Base-by-base conservation (phyloP, 345 rosid genomes). In the Moricandia arvensis region DNA sequence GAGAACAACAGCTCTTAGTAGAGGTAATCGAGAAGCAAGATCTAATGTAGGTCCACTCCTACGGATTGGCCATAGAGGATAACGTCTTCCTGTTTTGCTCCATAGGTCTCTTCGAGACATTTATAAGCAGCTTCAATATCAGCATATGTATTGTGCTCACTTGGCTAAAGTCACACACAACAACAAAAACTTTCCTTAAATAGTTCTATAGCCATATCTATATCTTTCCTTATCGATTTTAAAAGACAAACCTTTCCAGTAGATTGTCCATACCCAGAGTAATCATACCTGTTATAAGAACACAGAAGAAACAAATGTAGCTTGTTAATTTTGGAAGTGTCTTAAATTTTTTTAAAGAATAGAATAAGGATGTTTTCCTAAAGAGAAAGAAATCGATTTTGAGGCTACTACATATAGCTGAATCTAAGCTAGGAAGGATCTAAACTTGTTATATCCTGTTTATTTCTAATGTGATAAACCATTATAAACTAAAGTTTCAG, bases 11-110 rank as follows among this genome's bases (percentile, higher is more conserved):
- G 97, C 97, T 84, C 85, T 89, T 65, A 95, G 66, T 16, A 63
- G 90, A 75, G 93, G 94, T 63, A 93, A 74, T 18, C 91, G 86
- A 26, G 97, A 82, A 29, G 97, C 97, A 15, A 95, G 94, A 65
- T 95, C 96, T 81, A 93, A 82, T 43, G 99, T 93, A 17, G 99
- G 99, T 34, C 99, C 99, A 74, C 99, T 95, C 38, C 98, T 43
- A 95, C 99, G 37, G 99, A 95, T 75, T 95, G 99, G 12, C 99
- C 98, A 74, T 95, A 95, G 16, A 95, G 93, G 75, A 95, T 90
- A 43, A 95, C 72, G 69, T 95, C 93, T 84, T 95, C 98, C 71
- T 90, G 97, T 84, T 86, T 93, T 6, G 89, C 66, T 58, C 93
- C 93, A 79, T 95, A 95, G 63, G 82, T 88, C 68, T 95, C 99